A percentile compares a stretch with the other conserved stretches of the same genome.
Evolutionary conservation across 768 basidiomycete species (phyloP).

Genomic region (Lepiota brunneoincarnata): DNA sequence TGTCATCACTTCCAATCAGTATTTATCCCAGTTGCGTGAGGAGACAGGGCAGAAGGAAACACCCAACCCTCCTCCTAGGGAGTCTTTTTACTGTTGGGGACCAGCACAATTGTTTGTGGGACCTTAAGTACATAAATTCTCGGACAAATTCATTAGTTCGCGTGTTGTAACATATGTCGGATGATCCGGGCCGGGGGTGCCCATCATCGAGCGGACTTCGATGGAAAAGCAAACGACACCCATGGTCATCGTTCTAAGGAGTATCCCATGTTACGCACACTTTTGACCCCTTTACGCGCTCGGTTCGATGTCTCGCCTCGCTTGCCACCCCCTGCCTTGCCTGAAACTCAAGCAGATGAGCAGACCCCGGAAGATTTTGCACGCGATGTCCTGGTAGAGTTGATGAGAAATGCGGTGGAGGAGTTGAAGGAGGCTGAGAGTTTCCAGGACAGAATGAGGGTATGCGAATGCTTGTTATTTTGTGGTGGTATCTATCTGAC

Average conservation of each 20-base stretch:
- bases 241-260: conserved; percentile 8
- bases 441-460: conserved; percentile 41
- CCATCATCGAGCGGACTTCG: too few species aligned
- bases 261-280: conserved; percentile 49
- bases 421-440: conserved; percentile 58
- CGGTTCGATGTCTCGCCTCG: conserved; percentile 47
- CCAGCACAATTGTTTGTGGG: not conserved
- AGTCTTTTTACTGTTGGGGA: conserved; percentile 9
- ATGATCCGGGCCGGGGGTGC: too few species aligned
- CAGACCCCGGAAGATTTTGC: conserved; percentile 68
- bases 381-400: conserved; percentile 65
- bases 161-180: too few species aligned
- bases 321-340: conserved; percentile 19
- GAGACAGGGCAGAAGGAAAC: conserved; percentile 7
- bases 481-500: not conserved
- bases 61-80: not conserved
- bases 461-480: conserved; percentile 26
- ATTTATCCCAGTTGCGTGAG: not conserved
- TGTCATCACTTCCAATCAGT: conserved; percentile 3
- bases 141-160: too few species aligned
- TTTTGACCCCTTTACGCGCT: conserved; percentile 58
- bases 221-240: not conserved
- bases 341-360: conserved; percentile 37
- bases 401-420: conserved; percentile 70
- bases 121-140: too few species aligned